Evolutionary conservation across 2,329 filamentous ascomycete genomes (phyloP).

Genomic region (Dichotomopilus funicola): DNA sequence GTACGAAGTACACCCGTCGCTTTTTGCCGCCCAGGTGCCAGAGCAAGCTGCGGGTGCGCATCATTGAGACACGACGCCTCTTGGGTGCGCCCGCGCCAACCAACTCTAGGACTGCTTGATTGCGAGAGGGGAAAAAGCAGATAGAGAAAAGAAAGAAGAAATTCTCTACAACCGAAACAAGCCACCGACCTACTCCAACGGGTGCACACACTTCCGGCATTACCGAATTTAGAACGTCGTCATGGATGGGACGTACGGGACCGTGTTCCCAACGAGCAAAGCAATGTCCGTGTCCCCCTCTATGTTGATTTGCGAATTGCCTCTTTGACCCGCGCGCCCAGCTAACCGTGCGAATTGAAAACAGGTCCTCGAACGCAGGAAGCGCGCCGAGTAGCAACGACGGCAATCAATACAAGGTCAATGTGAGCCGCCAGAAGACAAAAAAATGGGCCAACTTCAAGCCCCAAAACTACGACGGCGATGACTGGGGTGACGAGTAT

Average conservation of each 20-base stretch:
- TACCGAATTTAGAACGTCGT: conserved; percentile 8
- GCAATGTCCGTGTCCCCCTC: conserved; percentile 17
- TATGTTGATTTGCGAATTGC: not conserved
- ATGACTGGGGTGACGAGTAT: conserved; percentile 79
- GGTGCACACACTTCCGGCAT: conserved; percentile 1
- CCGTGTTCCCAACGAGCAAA: conserved; percentile 24
- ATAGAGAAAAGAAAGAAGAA: not conserved
- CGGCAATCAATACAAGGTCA: conserved; percentile 59
- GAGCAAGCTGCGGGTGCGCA: conserved; percentile 1
- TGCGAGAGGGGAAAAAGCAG: not conserved
- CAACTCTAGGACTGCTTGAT: not conserved
- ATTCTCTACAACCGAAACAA: not conserved
- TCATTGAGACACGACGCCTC: conserved; percentile 1
- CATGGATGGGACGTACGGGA: conserved; percentile 30
- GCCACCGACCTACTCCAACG: not conserved
- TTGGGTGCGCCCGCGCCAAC: not conserved
- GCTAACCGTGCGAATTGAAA: conserved; percentile 1
- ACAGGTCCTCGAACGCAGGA: conserved; percentile 22
- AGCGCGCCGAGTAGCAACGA: conserved; percentile 19
- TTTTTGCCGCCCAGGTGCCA: conserved; percentile 10
- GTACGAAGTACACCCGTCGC: not conserved
- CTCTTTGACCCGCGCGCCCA: not conserved
- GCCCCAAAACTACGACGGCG: conserved; percentile 78
- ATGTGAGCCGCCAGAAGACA: conserved; percentile 83
- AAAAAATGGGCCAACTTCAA: conserved; percentile 94